Evolutionary conservation across 495 filamentous ascomycete genomes (phyloP).

Genomic region (Geopyxis carbonaria): DNA sequence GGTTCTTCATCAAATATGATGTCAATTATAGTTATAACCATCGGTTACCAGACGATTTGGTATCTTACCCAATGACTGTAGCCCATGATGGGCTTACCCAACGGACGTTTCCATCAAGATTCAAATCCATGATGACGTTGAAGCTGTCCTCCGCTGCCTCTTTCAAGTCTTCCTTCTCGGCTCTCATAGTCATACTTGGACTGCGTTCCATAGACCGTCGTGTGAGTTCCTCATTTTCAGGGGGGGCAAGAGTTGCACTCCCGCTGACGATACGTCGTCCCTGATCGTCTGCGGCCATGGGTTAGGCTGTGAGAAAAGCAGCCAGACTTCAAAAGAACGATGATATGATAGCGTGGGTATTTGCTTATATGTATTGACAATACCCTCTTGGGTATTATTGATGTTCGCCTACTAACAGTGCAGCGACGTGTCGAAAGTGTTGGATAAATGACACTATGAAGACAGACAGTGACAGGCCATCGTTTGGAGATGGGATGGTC

Average conservation of each 20-base stretch:
- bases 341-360: too few relatives aligned
- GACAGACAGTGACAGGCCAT: too few relatives aligned
- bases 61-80: conserved; percentile 56
- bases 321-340: too few relatives aligned
- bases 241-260: conserved; percentile 17
- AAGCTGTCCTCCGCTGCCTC: conserved; percentile 90
- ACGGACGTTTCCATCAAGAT: conserved; percentile 67
- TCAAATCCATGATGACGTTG: conserved; percentile 88
- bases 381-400: too few relatives aligned
- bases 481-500: too few relatives aligned
- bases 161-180: conserved; percentile 78
- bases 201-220: conserved; percentile 39
- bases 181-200: conserved; percentile 49
- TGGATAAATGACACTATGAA: too few relatives aligned
- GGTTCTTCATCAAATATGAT: conserved; percentile 27
- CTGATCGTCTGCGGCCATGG: conserved; percentile 1
- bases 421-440: too few relatives aligned
- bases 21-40: conserved; percentile 1
- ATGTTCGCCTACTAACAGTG: too few relatives aligned
- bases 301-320: too few relatives aligned
- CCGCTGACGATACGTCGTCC: conserved; percentile 4
- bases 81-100: conserved; percentile 98
- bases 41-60: not conserved
- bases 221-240: conserved; percentile 25
- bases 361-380: too few relatives aligned